phyloP scores from a whole-genome alignment of 352 stramenopile species.

The Peronospora belbahrii region DNA sequence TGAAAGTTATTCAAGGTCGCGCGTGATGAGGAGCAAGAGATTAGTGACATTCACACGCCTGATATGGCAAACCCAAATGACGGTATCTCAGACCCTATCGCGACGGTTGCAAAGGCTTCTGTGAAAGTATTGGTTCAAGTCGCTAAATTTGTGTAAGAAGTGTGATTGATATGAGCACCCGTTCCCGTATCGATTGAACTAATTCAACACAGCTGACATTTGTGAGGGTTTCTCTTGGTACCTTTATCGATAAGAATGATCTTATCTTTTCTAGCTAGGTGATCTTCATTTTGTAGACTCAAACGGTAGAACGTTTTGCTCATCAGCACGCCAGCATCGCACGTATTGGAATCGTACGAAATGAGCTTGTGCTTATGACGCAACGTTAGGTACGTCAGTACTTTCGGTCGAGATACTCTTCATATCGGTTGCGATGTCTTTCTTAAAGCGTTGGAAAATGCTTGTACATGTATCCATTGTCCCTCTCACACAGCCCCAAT shows the following conservation, averaged over 20 bases:
- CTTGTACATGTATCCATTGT: conserved; percentile 35
- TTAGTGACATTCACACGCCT: conserved; percentile 50
- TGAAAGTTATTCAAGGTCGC: conserved; percentile 58
- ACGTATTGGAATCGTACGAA: conserved; percentile 83
- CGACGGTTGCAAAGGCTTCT: conserved; percentile 46
- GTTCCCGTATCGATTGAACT: background rate
- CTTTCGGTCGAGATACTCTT: conserved; percentile 99
- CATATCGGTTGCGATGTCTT: conserved; percentile 97
- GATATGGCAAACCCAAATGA: conserved; percentile 36
- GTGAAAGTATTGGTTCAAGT: conserved; percentile 53
- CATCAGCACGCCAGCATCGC: conserved; percentile 81
- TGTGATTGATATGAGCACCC: background rate
- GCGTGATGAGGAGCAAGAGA: conserved; percentile 68
- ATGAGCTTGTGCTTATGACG: conserved; percentile 89
- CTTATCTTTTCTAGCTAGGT: conserved; percentile 2
- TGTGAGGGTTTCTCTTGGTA: background rate
- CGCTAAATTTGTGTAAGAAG: conserved; percentile 34
- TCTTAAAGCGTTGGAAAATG: conserved; percentile 55
- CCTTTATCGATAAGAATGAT: no score
- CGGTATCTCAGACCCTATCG: conserved; percentile 30
- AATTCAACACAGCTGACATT: conserved; percentile 15
- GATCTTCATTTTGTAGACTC: conserved; percentile 65
- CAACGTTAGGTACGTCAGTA: conserved; percentile 92
- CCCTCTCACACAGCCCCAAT: conserved; percentile 65
- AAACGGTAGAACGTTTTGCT: conserved; percentile 79